phyloP scores from a whole-genome alignment of 306 rosid genomes.

The Datisca glomerata region DNA sequence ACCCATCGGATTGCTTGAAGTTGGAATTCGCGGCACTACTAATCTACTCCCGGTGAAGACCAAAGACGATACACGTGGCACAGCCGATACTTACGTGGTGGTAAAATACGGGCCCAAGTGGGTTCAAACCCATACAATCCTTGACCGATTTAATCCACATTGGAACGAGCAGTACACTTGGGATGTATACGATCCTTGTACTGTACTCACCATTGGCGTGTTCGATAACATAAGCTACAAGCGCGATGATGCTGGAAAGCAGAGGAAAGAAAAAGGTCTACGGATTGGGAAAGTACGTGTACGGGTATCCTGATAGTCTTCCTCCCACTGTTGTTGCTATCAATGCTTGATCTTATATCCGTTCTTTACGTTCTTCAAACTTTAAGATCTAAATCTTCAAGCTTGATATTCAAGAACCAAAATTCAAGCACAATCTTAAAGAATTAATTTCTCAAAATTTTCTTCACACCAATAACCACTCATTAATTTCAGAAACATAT shows the following conservation, averaged over 20 bases:
- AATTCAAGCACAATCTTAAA: too few relatives aligned
- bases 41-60: slow-evolving; percentile 71
- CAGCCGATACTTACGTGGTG: slow-evolving; percentile 68
- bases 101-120: slow-evolving; percentile 83
- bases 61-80: slow-evolving; percentile 58
- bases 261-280: slow-evolving; percentile 26
- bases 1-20: slow-evolving; percentile 65
- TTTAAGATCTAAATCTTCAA: too few relatives aligned
- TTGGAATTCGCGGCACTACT: slow-evolving; percentile 71
- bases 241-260: slow-evolving; percentile 34
- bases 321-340: too few relatives aligned
- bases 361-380: too few relatives aligned
- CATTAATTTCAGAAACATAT: too few relatives aligned
- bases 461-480: too few relatives aligned
- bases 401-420: too few relatives aligned
- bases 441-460: too few relatives aligned
- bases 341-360: too few relatives aligned
- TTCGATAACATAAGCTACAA: slow-evolving; percentile 67
- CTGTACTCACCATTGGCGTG: slow-evolving; percentile 62
- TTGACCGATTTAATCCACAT: slow-evolving; percentile 64
- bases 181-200: slow-evolving; percentile 79
- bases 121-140: slow-evolving; percentile 71
- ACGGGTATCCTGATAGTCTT: too few relatives aligned
- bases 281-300: slow-evolving; percentile 61
- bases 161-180: slow-evolving; percentile 95